These are phyloP conservation scores for Aureoboletus auriporus DNA, from an alignment of 768 basidiomycete species.

Conservation along the genomic window DNA sequence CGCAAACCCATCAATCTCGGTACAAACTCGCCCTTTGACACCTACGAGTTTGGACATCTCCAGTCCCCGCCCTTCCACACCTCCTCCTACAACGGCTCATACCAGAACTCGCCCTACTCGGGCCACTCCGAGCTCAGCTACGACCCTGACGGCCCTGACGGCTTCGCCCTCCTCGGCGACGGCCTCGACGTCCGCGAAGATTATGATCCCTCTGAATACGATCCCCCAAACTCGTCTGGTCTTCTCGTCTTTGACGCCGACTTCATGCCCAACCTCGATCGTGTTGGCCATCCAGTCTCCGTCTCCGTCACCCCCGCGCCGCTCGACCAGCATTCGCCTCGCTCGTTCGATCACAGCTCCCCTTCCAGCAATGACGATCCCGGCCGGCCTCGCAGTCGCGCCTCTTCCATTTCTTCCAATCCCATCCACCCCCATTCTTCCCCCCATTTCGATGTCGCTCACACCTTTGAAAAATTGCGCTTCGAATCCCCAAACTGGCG, in stretches of 20 bases:
- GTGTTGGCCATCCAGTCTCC: constrained; percentile 31
- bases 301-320: constrained; percentile 35
- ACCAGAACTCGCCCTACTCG: constrained; percentile 70
- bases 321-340: constrained; percentile 35
- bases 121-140: constrained; percentile 62
- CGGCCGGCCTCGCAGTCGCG: constrained; percentile 46
- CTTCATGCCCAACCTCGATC: constrained; percentile 33
- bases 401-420: constrained; percentile 66
- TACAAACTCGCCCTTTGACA: constrained; percentile 32
- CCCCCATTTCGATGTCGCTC: constrained; percentile 53
- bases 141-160: constrained; percentile 43
- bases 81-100: constrained; percentile 60
- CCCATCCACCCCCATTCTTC: constrained; percentile 43
- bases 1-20: constrained; percentile 25
- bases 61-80: constrained; percentile 43
- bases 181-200: constrained; percentile 41
- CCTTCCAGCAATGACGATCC: constrained; percentile 58
- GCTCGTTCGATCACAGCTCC: constrained; percentile 59
- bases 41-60: constrained; percentile 35
- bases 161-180: constrained; percentile 48
- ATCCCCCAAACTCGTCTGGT: constrained; percentile 45
- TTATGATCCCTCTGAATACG: constrained; percentile 76
- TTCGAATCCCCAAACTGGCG: constrained; percentile 65
- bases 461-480: constrained; percentile 56
- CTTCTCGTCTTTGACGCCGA: constrained; percentile 60